phyloP scores from a whole-genome alignment of 2,329 filamentous ascomycete species.

The Scedosporium boydii region DNA sequence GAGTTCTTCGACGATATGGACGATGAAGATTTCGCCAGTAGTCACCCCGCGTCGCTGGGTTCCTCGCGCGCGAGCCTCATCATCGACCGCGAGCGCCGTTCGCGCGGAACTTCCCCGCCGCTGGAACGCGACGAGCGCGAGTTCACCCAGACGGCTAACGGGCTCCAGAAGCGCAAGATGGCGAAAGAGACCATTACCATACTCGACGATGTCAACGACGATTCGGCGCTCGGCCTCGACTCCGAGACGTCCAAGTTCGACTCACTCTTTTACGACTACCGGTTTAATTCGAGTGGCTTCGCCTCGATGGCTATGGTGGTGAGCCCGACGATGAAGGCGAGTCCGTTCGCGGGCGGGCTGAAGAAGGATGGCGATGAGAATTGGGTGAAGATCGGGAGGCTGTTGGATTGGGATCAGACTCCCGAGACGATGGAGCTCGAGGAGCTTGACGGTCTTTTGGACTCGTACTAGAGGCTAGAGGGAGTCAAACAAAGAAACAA shows the following conservation, averaged over 20 bases:
- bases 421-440: slow-evolving; percentile 88
- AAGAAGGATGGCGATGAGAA: slow-evolving; percentile 29
- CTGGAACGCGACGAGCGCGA: slow-evolving; percentile 92
- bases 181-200: slow-evolving; percentile 27
- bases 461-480: slow-evolving; percentile 47
- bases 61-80: slow-evolving; percentile 39
- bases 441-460: slow-evolving; percentile 81
- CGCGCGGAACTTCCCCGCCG: slow-evolving; percentile 71
- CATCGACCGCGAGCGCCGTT: slow-evolving; percentile 21
- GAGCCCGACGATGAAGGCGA: slow-evolving; percentile 42
- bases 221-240: slow-evolving; percentile 24
- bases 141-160: slow-evolving; percentile 90
- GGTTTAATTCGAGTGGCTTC: not conserved
- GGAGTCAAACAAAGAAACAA: not conserved
- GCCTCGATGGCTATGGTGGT: slow-evolving; percentile 4
- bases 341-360: slow-evolving; percentile 13
- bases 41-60: slow-evolving; percentile 53
- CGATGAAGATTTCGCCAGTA: slow-evolving; percentile 42
- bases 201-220: not conserved
- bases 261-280: slow-evolving; percentile 10
- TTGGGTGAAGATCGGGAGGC: slow-evolving; percentile 30
- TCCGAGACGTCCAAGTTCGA: slow-evolving; percentile 26
- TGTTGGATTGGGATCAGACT: slow-evolving; percentile 54
- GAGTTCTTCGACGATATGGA: slow-evolving; percentile 75
- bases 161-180: slow-evolving; percentile 60